Percentiles rank a stretch among this genome's conserved stretches.
These are phyloP conservation scores for Hanseniaspora lindneri DNA, from an alignment of 805 yeast species.

Conservation along the genomic window DNA sequence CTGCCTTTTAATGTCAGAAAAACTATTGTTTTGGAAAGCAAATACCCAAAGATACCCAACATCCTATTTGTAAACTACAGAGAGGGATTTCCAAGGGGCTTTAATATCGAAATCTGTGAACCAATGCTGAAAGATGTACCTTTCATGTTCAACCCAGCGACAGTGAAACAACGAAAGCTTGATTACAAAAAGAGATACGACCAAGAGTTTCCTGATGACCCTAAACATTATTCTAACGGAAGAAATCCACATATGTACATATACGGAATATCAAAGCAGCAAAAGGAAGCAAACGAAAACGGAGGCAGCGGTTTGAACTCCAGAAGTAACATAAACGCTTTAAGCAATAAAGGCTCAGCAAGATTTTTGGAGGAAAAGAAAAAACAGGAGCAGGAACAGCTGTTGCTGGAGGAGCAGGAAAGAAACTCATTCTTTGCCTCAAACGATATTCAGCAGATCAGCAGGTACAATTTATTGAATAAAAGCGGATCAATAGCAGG, in stretches of 20 bases:
- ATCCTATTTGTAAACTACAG: constrained; percentile 22
- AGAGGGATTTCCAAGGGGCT: constrained; percentile 27
- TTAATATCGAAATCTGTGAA: constrained; percentile 27
- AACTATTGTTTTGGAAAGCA: constrained; percentile 14
- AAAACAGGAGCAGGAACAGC: constrained; percentile 11
- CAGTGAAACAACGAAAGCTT: constrained; percentile 5
- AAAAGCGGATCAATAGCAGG: not conserved
- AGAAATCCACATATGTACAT: constrained; percentile 14
- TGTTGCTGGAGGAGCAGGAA: constrained; percentile 11
- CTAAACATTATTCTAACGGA: constrained; percentile 10
- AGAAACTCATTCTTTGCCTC: constrained; percentile 13
- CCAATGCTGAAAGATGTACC: constrained; percentile 30
- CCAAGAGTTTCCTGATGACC: constrained; percentile 14
- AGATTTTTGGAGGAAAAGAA: constrained; percentile 11
- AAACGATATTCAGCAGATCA: constrained; percentile 12
- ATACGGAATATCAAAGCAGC: constrained; percentile 14
- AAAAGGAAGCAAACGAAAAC: not conserved
- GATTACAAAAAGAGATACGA: constrained; percentile 7
- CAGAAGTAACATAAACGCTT: not conserved
- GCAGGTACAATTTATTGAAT: constrained; percentile 10
- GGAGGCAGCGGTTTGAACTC: not conserved
- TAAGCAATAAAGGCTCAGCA: constrained; percentile 1
- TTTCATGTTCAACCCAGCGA: constrained; percentile 19
- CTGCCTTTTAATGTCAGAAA: constrained; percentile 10
- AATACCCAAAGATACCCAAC: constrained; percentile 12